Percentiles rank a stretch among this genome's conserved stretches.
Conservation (phyloP, 2,329 filamentous ascomycete species). For the Botrytis elliptica region DNA sequence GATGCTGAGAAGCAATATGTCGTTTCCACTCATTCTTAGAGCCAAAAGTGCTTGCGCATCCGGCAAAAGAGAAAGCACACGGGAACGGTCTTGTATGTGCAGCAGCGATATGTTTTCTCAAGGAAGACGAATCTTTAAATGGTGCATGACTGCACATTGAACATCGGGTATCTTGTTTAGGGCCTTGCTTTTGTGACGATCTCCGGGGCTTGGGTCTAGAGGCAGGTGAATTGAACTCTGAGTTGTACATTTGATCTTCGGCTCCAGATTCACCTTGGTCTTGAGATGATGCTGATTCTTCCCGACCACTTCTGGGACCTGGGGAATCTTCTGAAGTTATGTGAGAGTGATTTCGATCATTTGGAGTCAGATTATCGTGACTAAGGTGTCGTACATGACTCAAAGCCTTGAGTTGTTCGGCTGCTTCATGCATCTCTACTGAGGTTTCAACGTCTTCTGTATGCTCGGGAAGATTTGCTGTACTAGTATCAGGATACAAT, state of each 20-base stretch:
- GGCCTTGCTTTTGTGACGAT: constrained; percentile 40
- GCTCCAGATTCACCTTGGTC: constrained; percentile 42
- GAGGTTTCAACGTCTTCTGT: constrained; percentile 59
- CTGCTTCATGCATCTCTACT: constrained; percentile 68
- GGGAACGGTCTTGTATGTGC: constrained; percentile 73
- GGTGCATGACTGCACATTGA: constrained; percentile 61
- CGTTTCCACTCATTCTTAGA: constrained; percentile 99
- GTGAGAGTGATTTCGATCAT: constrained; percentile 38
- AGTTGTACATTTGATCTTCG: constrained; percentile 43
- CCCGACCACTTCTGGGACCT: constrained; percentile 40
- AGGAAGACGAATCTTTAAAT: constrained; percentile 65
- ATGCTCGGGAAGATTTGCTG: constrained; percentile 36
- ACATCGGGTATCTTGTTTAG: constrained; percentile 61
- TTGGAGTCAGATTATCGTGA: constrained; percentile 43
- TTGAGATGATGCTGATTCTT: constrained; percentile 45
- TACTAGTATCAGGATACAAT: constrained; percentile 32
- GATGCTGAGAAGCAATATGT: constrained; percentile 86
- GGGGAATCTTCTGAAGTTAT: constrained; percentile 38
- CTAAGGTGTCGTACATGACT: constrained; percentile 60
- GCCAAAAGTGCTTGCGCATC: constrained; percentile 78
- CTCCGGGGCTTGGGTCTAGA: constrained; percentile 38
- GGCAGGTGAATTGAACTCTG: constrained; percentile 39
- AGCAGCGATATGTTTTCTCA: constrained; percentile 66
- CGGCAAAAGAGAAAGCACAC: constrained; percentile 82
- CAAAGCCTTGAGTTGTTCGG: constrained; percentile 64